A percentile compares a stretch with the other conserved stretches of the same genome.
phyloP scores from a whole-genome alignment of 1,284 basidiomycete genomes.

The Pascua sp. region DNA sequence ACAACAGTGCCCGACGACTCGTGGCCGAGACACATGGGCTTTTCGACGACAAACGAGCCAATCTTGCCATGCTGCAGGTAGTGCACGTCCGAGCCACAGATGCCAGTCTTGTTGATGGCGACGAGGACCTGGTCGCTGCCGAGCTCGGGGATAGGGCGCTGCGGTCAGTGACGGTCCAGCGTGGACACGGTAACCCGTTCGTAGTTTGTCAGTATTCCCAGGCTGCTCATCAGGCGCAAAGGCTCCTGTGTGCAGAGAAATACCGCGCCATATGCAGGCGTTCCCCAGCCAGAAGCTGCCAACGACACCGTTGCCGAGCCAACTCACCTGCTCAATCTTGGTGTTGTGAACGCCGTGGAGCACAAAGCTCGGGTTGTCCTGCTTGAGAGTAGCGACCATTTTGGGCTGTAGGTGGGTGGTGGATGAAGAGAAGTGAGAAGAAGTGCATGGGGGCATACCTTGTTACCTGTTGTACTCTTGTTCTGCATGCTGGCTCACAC shows the following conservation, averaged over 20 bases:
- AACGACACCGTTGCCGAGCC: not conserved
- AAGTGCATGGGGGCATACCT: not conserved
- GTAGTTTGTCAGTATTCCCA: no score
- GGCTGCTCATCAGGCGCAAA: no score
- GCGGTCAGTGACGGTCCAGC: not conserved
- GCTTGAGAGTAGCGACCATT: slow-evolving; percentile 17
- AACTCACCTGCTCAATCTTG: slow-evolving; percentile 50
- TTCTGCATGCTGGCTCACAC: no score
- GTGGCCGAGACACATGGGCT: slow-evolving; percentile 49
- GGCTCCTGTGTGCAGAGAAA: no score
- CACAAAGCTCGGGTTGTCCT: slow-evolving; percentile 47
- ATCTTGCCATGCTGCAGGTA: slow-evolving; percentile 44
- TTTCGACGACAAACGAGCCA: slow-evolving; percentile 44
- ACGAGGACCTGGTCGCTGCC: slow-evolving; percentile 76
- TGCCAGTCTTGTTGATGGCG: slow-evolving; percentile 87
- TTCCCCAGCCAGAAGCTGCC: not conserved
- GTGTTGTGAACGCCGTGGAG: slow-evolving; percentile 47
- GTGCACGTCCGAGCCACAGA: slow-evolving; percentile 81
- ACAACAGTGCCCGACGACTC: slow-evolving; percentile 40
- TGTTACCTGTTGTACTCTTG: no score
- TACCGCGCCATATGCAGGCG: not conserved
- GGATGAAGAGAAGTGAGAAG: slow-evolving; percentile 1
- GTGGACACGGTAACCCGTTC: no score
- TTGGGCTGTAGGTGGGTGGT: not conserved
- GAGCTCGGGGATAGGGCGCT: slow-evolving; percentile 75